These are phyloP conservation scores for Leccinum insigne DNA, from an alignment of 1,284 basidiomycete genomes.

Conservation along the genomic window DNA sequence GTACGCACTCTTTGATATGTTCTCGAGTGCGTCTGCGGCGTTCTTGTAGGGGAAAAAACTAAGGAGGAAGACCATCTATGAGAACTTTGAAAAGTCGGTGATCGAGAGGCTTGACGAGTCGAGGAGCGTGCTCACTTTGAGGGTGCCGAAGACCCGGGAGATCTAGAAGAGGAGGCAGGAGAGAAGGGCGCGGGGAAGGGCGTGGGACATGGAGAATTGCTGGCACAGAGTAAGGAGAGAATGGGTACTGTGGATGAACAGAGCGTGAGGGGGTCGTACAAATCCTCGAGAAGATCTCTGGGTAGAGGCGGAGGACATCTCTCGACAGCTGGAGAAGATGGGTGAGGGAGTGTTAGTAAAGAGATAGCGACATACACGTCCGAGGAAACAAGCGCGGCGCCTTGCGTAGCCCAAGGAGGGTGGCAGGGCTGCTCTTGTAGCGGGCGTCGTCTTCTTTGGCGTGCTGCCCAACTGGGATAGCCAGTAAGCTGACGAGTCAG, in stretches of 20 bases:
- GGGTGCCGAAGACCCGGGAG: neutral
- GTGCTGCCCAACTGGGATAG: constrained; percentile 85
- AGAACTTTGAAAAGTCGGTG: constrained; percentile 87
- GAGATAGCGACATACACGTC: constrained; percentile 64
- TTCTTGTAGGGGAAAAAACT: constrained; percentile 97
- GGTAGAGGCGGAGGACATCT: constrained; percentile 82
- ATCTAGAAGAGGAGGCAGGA: neutral
- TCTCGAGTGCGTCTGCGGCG: constrained; percentile 95
- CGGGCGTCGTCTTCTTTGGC: constrained; percentile 74
- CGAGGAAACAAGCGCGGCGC: constrained; percentile 82
- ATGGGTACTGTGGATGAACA: constrained; percentile 55
- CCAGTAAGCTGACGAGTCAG: constrained; percentile 83
- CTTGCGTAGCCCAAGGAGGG: no score
- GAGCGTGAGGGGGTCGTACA: constrained; percentile 73
- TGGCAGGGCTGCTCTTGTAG: constrained; percentile 63
- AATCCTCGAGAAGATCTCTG: constrained; percentile 29
- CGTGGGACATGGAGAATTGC: constrained; percentile 61
- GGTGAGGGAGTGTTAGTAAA: neutral
- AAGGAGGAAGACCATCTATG: constrained; percentile 82
- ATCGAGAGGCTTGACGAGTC: constrained; percentile 47
- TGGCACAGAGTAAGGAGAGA: neutral
- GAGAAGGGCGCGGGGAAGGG: constrained; percentile 45
- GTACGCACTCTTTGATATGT: constrained; percentile 88
- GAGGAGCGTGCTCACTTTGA: neutral
- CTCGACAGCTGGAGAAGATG: constrained; percentile 63